Percentiles rank a stretch among this genome's conserved stretches.
phyloP scores from a whole-genome alignment of 805 yeast species.

The Metschnikowia gruessii region DNA sequence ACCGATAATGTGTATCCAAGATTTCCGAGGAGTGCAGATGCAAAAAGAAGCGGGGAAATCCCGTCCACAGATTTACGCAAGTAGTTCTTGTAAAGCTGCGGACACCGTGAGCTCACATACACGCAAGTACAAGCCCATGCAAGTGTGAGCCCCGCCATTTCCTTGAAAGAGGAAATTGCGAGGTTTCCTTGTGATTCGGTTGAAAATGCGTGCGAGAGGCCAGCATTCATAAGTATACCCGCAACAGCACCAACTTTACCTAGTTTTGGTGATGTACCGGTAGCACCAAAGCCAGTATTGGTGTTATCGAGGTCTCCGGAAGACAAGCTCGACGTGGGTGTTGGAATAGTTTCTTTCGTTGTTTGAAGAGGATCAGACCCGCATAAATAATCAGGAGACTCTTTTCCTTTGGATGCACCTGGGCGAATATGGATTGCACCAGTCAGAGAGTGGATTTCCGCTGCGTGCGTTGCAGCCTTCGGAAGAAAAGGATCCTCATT shows the following conservation, averaged over 20 bases:
- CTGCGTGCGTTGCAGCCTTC: background rate
- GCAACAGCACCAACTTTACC: conserved; percentile 11
- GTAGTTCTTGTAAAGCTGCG: conserved; percentile 79
- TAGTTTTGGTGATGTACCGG: conserved; percentile 8
- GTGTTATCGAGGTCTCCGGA: background rate
- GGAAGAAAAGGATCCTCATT: background rate
- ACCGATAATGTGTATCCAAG: conserved; percentile 74
- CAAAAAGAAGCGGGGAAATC: conserved; percentile 74
- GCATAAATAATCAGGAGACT: conserved; percentile 1
- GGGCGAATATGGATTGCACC: conserved; percentile 16
- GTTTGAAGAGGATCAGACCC: background rate
- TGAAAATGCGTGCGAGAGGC: conserved; percentile 15
- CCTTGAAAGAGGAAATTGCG: background rate
- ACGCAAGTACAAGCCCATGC: conserved; percentile 81
- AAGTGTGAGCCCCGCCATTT: conserved; percentile 25
- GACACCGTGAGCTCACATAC: conserved; percentile 76
- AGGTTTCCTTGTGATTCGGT: background rate
- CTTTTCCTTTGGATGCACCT: conserved; percentile 4
- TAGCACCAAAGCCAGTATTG: conserved; percentile 15
- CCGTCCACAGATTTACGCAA: conserved; percentile 82
- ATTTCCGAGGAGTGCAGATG: conserved; percentile 77
- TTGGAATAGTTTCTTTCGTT: background rate
- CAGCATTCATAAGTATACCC: conserved; percentile 16
- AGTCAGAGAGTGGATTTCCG: conserved; percentile 7
- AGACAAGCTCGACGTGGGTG: conserved; percentile 6